Conservation (phyloP, 2,329 filamentous ascomycete species). For the Albophoma yamanashiensis region DNA sequence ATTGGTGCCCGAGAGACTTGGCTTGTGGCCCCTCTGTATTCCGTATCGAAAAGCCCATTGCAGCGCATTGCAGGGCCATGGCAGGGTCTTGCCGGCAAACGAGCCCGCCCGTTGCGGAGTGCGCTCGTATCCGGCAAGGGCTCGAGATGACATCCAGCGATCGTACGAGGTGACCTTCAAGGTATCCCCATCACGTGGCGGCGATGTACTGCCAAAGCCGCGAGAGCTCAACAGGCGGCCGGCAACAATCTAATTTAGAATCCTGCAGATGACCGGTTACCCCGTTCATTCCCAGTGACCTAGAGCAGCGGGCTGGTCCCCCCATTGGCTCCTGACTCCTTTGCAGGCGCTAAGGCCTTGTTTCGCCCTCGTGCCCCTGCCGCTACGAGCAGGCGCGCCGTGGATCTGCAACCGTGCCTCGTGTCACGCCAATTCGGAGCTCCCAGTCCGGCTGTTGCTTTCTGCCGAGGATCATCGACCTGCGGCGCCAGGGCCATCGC, state of each 20-base stretch:
- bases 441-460: neutral
- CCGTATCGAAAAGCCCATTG: no score
- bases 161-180: neutral
- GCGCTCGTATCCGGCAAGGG: no score
- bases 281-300: neutral
- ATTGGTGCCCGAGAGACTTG: neutral
- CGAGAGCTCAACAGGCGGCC: neutral
- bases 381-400: no score
- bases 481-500: neutral
- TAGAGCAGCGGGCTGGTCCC: neutral
- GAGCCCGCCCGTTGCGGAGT: neutral
- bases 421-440: neutral
- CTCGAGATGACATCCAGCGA: no score
- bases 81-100: neutral
- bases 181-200: neutral
- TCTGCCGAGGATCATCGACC: neutral
- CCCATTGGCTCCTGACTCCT: neutral
- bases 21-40: neutral
- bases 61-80: no score
- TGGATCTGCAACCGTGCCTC: neutral
- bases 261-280: neutral
- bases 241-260: neutral
- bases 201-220: neutral
- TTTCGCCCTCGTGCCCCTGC: neutral
- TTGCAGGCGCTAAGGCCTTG: neutral